Base-by-base conservation (phyloP, 805 yeast genomes). In the Nakazawaea molendinolei region DNA sequence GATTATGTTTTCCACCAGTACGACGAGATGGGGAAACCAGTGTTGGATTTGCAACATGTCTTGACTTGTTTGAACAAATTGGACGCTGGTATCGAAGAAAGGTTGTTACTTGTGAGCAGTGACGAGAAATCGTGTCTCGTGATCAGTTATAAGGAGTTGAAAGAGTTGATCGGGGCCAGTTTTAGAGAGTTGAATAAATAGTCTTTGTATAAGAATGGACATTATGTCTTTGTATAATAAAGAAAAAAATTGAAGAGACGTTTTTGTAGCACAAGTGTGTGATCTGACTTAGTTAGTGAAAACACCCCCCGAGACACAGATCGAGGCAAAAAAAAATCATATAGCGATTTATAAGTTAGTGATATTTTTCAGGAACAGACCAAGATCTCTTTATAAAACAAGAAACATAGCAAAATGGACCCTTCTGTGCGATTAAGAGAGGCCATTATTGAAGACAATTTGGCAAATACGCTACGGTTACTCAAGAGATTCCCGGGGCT, bases 61-160 rank as follows among this genome's bases (percentile, higher is more conserved):
- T 61, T 92, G 42, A 65, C 75, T 33, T 74, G 82, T 48, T 63
- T 92, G 50, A 90, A 90, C 60, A 92, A 90, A 58, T 64, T 92
- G 45, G 98, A 92, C 53, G 94, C 90, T 5, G 97, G 97, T 1
- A 70, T 81, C 23, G 87, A 85, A 34, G 98, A 92, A 58, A 77
- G 74, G 46, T 59, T 92, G 12, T 62, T 89, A 53, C 67, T 92
- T 35, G 86, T 86, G 1, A 79, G 92, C 23, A 73, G 81, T 8
- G 95, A 89, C 55, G 95, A 86, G 52, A 79, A 78, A 63, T 80
- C 76, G 30, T 87, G 97, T 55, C 63, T 92, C 42, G 79, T 92
- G 27, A 81, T 86, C 37, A 76, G 89, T 48, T 92, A 82, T 56
- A 83, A 82, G 60, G 95, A 87, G 57, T 63, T 92, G 44, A 75